These are phyloP conservation scores for Silene noctiflora DNA, from an alignment of 179 eudicot species.

Conservation along the genomic window DNA sequence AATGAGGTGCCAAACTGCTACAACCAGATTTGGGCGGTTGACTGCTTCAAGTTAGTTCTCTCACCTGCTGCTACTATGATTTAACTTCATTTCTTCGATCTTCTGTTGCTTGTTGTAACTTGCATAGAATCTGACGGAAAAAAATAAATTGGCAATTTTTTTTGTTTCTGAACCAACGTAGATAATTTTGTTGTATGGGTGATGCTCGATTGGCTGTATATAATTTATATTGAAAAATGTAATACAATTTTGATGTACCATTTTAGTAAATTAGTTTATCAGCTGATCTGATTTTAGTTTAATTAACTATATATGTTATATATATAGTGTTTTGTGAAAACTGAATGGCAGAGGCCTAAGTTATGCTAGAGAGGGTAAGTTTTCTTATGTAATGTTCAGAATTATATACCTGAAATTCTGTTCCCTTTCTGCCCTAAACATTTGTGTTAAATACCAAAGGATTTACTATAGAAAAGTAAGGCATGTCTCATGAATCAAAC, in stretches of 20 bases:
- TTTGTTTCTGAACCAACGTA: background rate
- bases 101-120: constrained; percentile 4
- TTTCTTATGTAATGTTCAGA: background rate
- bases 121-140: background rate
- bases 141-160: background rate
- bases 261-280: background rate
- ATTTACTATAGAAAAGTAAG: background rate
- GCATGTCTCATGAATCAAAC: background rate
- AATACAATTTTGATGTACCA: constrained; percentile 6
- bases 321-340: background rate
- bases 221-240: constrained; percentile 1
- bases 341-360: background rate
- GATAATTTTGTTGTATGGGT: constrained; percentile 4
- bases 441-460: background rate
- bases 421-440: background rate
- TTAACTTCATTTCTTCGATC: background rate
- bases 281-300: background rate
- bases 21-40: constrained; percentile 5
- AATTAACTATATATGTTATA: background rate
- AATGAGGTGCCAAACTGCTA: constrained; percentile 19
- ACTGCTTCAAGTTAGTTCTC: constrained; percentile 19
- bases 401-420: background rate
- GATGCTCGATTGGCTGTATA: constrained; percentile 19
- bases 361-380: background rate
- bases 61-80: background rate